These are phyloP conservation scores for Eragrostis tef DNA, from an alignment of 202 grass and related monocot species.

Conservation along the genomic window DNA sequence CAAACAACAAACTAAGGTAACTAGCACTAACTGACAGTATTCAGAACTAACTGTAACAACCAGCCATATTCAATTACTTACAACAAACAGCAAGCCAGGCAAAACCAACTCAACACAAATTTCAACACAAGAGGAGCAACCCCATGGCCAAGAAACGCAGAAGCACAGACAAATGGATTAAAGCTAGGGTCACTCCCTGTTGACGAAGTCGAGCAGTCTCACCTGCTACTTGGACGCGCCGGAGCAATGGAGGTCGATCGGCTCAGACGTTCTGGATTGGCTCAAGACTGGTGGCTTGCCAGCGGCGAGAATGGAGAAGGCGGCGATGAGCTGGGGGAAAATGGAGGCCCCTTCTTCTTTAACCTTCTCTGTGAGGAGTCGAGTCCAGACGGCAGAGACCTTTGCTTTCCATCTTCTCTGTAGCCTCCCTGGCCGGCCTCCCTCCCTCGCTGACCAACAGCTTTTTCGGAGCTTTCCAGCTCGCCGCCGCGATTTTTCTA, in stretches of 20 bases:
- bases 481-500: conserved; percentile 4
- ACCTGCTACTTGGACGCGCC: background rate
- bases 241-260: background rate
- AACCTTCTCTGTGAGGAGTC: background rate
- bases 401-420: background rate
- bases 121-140: no score
- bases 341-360: background rate
- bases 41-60: no score
- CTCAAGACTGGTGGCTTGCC: no score
- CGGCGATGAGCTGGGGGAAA: background rate
- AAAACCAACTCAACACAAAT: no score
- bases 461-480: conserved; percentile 38
- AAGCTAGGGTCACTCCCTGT: background rate
- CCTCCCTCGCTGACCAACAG: background rate
- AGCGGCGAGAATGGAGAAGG: background rate
- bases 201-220: background rate
- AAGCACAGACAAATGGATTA: background rate
- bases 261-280: no score
- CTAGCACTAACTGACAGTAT: no score
- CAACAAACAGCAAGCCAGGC: no score
- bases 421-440: conserved; percentile 5
- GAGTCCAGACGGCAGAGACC: background rate
- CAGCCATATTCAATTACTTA: no score
- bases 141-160: background rate
- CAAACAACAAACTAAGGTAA: no score